Evolutionary conservation across 208 protist species (phyloP), one percentile per base, ranked within the genome.

Genomic region (Tetramitus jugosus): DNA sequence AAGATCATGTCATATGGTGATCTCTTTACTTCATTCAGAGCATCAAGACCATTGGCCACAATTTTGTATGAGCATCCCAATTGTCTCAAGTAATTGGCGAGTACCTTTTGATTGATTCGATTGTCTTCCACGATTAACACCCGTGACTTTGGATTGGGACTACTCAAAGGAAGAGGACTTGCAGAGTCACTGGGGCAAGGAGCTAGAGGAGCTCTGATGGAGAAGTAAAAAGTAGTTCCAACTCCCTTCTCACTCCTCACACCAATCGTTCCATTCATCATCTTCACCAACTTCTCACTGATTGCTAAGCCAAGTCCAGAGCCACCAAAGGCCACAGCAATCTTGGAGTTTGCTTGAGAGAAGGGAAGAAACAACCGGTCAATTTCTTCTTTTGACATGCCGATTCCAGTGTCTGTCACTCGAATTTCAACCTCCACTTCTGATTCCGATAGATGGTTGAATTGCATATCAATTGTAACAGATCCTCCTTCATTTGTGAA

Each of bases 81-180:
- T 17, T 72, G 42, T 26, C 72, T 64, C 17, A 88, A 64, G 1
- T 80, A 45, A 40, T 86, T 82, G 40, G 60, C 67, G 26, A 84
- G 39, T 33, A 88, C 62, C 1, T 79, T 67, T 52, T 84, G 77
- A 61, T 88, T 88, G 8, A 87, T 35, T 40, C 64, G 35, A 78
- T 87, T 87, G 52, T 88, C 86, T 39, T 88, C 86, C 1, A 84
- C 85, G 0, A 88, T 31, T 20, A 88, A 39, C 20, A 85, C 64
- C 4, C 45, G 60, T 56, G 4, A n/a, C 67, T 60, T 29, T 7
- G 7, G 71, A 61, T 29, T 26, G 2, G 0, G 26, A 20, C 40
- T 13, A 64, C 1, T 33, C 7, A 20, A 40, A 64, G 1, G 31
- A 40, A 35, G 13, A 7, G 8, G 3, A 4, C 33, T n/a, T 76